A percentile compares a stretch with the other conserved stretches of the same genome.
Evolutionary conservation across 805 yeast genomes (phyloP).

Genomic region (Cyberlindnera amylophila): DNA sequence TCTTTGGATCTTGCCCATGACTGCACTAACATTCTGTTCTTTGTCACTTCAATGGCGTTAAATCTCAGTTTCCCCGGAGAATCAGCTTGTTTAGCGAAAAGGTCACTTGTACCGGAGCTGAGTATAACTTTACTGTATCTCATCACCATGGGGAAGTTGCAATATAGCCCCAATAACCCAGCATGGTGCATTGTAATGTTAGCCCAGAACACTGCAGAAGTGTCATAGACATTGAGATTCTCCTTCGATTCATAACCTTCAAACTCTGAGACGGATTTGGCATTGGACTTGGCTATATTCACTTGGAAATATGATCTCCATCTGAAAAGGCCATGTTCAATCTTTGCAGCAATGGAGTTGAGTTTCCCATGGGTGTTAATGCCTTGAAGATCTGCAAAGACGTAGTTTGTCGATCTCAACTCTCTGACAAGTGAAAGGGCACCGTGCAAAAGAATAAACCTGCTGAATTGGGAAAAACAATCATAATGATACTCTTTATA

Average conservation of each 20-base stretch:
- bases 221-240: slow-evolving; percentile 32
- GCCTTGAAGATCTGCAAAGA: slow-evolving; percentile 24
- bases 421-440: slow-evolving; percentile 28
- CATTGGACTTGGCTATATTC: slow-evolving; percentile 28
- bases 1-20: slow-evolving; percentile 29
- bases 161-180: slow-evolving; percentile 28
- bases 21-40: slow-evolving; percentile 15
- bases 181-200: slow-evolving; percentile 27
- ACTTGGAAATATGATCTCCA: slow-evolving; percentile 34
- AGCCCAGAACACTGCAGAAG: slow-evolving; percentile 33
- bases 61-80: slow-evolving; percentile 14
- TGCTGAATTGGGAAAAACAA: slow-evolving; percentile 34
- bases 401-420: slow-evolving; percentile 24
- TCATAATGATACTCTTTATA: slow-evolving; percentile 30
- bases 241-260: slow-evolving; percentile 2
- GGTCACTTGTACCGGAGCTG: background rate
- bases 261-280: slow-evolving; percentile 6
- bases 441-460: slow-evolving; percentile 35
- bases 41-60: slow-evolving; percentile 17
- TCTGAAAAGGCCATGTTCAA: slow-evolving; percentile 30
- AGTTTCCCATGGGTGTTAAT: slow-evolving; percentile 25
- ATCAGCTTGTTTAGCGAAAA: background rate
- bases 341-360: slow-evolving; percentile 25
- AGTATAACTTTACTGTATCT: slow-evolving; percentile 11
- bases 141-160: slow-evolving; percentile 22